A percentile compares a stretch with the other conserved stretches of the same genome.
Conservation (phyloP, 108 stramenopile genomes). For the Cyclotella choctawhatcheeana region DNA sequence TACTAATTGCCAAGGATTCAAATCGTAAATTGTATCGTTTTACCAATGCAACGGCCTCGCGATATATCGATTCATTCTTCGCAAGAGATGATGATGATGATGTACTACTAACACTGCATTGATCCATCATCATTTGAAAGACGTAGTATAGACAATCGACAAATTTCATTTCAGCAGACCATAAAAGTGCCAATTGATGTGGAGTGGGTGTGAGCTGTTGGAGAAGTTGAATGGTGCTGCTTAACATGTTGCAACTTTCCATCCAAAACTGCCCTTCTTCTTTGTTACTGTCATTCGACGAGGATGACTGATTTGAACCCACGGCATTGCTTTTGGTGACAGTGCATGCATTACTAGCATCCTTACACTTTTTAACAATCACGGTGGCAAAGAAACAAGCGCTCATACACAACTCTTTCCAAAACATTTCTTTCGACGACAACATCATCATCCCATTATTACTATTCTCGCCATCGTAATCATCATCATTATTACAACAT, state of each 20-base stretch:
- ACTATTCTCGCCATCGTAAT: neutral
- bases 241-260: constrained; percentile 3
- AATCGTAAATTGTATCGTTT: constrained; percentile 6
- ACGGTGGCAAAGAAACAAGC: constrained; percentile 19
- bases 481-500: neutral
- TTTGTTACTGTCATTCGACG: neutral
- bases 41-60: neutral
- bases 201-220: neutral
- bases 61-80: constrained; percentile 2
- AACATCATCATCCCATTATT: neutral
- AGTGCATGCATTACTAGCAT: neutral
- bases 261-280: constrained; percentile 1
- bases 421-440: neutral
- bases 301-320: too few relatives aligned
- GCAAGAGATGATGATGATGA: too few relatives aligned
- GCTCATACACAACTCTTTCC: constrained; percentile 13
- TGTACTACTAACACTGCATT: too few relatives aligned
- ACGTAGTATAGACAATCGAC: constrained; percentile 20
- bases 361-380: constrained; percentile 20
- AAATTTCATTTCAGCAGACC: constrained; percentile 22
- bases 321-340: too few relatives aligned
- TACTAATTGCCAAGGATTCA: neutral
- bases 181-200: neutral
- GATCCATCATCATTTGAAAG: constrained; percentile 14
- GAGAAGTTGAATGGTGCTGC: constrained; percentile 1